A percentile compares a stretch with the other conserved stretches of the same genome.
These are phyloP conservation scores for Aspergillus sp. DNA, from an alignment of 2,329 filamentous ascomycete species.

Conservation along the genomic window DNA sequence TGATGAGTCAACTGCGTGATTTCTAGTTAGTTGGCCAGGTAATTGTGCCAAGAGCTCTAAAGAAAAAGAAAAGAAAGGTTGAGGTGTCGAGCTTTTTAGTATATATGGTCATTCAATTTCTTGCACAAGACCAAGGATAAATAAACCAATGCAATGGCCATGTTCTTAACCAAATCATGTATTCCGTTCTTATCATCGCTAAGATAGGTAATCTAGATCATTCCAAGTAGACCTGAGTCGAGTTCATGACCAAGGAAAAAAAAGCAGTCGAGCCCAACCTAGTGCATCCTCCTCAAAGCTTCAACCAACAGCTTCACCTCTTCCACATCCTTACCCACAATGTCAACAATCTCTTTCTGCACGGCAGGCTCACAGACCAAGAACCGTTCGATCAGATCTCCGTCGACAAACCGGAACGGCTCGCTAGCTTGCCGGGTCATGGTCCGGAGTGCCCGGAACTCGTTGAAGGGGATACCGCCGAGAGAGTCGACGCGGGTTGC, in stretches of 20 bases:
- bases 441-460: conserved; percentile 80
- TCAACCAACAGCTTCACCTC: conserved; percentile 62
- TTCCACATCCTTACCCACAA: conserved; percentile 57
- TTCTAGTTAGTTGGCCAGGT: no score
- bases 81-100: no score
- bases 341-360: conserved; percentile 55
- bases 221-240: no score
- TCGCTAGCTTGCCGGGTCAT: conserved; percentile 68
- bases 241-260: not conserved
- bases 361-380: conserved; percentile 65
- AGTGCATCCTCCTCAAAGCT: conserved; percentile 53
- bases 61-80: not conserved
- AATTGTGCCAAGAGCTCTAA: no score
- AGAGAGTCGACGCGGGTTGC: conserved; percentile 65
- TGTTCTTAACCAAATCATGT: no score
- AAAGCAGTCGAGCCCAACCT: not conserved
- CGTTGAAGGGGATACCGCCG: conserved; percentile 73
- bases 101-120: no score
- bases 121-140: no score
- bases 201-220: not conserved
- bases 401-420: conserved; percentile 86
- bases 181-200: no score
- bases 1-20: no score
- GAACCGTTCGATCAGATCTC: conserved; percentile 85
- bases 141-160: no score